Conservation (phyloP, 2,329 filamentous ascomycete genomes). For the Hypomyces perniciosus region DNA sequence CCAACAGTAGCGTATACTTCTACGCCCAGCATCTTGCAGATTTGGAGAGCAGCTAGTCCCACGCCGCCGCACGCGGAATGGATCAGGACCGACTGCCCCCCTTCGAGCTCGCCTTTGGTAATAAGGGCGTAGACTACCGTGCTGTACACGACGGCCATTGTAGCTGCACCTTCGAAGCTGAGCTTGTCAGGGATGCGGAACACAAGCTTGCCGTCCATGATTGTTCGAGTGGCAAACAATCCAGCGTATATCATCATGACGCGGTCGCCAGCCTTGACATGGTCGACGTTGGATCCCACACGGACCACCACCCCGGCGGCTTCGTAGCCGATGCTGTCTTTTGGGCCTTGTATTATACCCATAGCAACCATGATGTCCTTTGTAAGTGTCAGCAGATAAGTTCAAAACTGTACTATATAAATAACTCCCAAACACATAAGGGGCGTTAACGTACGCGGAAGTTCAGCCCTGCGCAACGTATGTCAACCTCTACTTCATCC, state of each 20-base stretch:
- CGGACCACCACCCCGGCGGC: constrained; percentile 19
- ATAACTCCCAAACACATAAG: background rate
- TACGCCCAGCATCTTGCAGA: constrained; percentile 7
- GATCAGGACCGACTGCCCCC: constrained; percentile 12
- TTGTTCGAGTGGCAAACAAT: background rate
- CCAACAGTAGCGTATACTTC: constrained; percentile 30
- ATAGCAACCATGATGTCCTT: constrained; percentile 14
- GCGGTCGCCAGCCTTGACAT: constrained; percentile 27
- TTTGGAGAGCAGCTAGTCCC: constrained; percentile 3
- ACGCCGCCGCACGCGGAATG: constrained; percentile 10
- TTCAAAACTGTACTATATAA: background rate
- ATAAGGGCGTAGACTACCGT: constrained; percentile 24
- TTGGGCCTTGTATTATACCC: constrained; percentile 1
- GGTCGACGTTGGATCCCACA: constrained; percentile 11
- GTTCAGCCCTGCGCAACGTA: constrained; percentile 5
- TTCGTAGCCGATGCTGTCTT: constrained; percentile 24
- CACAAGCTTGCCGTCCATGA: background rate
- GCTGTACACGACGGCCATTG: constrained; percentile 23
- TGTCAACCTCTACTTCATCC: constrained; percentile 3
- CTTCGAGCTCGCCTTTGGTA: constrained; percentile 16
- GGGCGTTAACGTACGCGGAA: background rate
- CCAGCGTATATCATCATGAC: constrained; percentile 19
- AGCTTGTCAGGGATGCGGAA: constrained; percentile 24
- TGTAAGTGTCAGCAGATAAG: background rate
- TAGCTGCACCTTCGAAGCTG: constrained; percentile 23